A percentile compares a stretch with the other conserved stretches of the same genome.
Conservation (phyloP, 1,139 yeast species). For the Taphrina communis region DNA sequence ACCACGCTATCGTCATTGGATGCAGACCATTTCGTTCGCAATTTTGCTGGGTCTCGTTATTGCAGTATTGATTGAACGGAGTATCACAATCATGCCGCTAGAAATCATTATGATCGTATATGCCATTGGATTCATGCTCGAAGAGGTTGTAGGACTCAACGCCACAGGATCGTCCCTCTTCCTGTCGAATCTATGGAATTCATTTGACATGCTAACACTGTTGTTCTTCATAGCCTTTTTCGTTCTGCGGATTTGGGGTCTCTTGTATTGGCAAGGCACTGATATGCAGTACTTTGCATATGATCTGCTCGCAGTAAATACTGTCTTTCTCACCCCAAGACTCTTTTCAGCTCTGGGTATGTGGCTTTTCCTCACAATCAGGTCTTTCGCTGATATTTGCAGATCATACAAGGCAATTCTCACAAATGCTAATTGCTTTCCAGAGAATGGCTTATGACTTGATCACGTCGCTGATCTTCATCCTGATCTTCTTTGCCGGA, state of each 20-base stretch:
- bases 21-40: conserved; percentile 54
- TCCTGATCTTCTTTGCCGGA: conserved; percentile 62
- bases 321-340: conserved; percentile 63
- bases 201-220: conserved; percentile 52
- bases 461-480: conserved; percentile 60
- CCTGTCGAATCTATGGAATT: conserved; percentile 54
- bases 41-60: conserved; percentile 52
- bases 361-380: conserved; percentile 58
- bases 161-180: conserved; percentile 54
- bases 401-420: conserved; percentile 41
- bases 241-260: conserved; percentile 46
- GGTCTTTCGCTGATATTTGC: conserved; percentile 52
- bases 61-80: conserved; percentile 49
- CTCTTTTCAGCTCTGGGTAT: conserved; percentile 61
- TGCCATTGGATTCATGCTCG: conserved; percentile 53
- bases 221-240: conserved; percentile 50
- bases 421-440: conserved; percentile 43
- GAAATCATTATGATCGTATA: conserved; percentile 52
- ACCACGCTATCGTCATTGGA: conserved; percentile 54
- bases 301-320: conserved; percentile 58
- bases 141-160: conserved; percentile 52
- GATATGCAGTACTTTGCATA: conserved; percentile 50
- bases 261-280: conserved; percentile 43
- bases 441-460: conserved; percentile 64
- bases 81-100: conserved; percentile 44